phyloP scores from a whole-genome alignment of 257 asterid genomes.

The Solanum tarijense region DNA sequence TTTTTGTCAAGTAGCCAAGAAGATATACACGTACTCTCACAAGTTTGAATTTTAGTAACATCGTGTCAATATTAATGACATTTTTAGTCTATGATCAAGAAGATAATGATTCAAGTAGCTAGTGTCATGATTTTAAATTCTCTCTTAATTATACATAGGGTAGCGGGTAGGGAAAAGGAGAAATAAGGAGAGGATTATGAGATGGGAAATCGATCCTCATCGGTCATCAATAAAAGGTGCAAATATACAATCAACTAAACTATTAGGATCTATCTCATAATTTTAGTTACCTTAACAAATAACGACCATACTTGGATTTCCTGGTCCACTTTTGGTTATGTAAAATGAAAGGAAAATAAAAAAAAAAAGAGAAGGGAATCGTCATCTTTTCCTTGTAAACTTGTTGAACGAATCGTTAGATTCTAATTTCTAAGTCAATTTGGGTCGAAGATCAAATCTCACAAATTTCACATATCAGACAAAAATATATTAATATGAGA shows the following conservation, averaged over 20 bases:
- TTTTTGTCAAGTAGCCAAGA: not conserved
- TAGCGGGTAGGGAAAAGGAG: not conserved
- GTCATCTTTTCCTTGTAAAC: not conserved
- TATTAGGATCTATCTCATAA: not conserved
- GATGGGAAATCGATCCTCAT: accelerated
- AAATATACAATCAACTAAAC: not conserved
- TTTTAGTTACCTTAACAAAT: not conserved
- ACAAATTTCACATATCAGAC: not conserved
- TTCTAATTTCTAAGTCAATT: not conserved
- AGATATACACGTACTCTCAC: not conserved
- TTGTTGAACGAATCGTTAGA: not conserved
- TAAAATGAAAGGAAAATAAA: not conserved
- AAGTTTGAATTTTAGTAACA: not conserved
- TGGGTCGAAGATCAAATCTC: not conserved
- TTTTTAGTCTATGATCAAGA: not conserved
- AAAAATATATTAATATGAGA: not conserved
- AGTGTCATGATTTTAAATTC: not conserved
- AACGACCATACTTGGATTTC: not conserved
- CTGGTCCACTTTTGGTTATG: not conserved
- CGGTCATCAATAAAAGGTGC: accelerated
- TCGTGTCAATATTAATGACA: not conserved
- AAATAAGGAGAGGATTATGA: not conserved
- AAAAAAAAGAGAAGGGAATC: not conserved
- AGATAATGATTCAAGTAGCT: not conserved
- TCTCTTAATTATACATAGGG: not conserved